These are phyloP conservation scores for Suillus lakei DNA, from an alignment of 768 basidiomycete genomes.

Conservation along the genomic window DNA sequence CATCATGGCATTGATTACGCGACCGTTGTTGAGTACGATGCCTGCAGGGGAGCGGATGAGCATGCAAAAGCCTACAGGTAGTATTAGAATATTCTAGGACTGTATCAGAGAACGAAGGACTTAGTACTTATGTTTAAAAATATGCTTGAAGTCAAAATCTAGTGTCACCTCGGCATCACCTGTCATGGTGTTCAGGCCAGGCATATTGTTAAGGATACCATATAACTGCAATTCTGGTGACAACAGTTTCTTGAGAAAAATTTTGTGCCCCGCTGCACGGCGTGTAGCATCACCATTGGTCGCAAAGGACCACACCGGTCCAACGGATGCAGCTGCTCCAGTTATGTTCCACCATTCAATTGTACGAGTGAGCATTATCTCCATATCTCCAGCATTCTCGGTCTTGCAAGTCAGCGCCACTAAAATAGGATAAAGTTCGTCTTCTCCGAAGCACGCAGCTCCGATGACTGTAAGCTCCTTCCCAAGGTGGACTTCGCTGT, in stretches of 20 bases:
- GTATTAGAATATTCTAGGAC: no score
- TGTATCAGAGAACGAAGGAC: neutral
- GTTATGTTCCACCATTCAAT: neutral
- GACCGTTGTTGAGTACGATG: neutral
- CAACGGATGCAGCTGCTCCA: neutral
- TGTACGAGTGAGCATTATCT: neutral
- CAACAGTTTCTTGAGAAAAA: neutral
- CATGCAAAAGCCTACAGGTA: neutral
- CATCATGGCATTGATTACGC: neutral
- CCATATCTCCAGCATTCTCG: neutral
- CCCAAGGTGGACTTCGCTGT: neutral
- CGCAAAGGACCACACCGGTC: neutral
- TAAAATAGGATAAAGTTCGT: neutral
- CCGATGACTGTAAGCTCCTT: neutral
- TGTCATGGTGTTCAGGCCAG: neutral
- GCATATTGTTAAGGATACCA: neutral
- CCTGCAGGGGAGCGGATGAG: neutral
- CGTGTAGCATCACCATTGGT: neutral
- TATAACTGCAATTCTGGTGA: neutral
- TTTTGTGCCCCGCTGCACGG: neutral
- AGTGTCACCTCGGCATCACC: neutral
- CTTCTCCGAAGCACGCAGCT: neutral
- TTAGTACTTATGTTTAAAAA: neutral
- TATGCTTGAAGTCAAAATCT: neutral
- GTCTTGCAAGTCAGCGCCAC: neutral